Base-by-base conservation (phyloP, 257 asterid species). In the Scutellaria minor region DNA sequence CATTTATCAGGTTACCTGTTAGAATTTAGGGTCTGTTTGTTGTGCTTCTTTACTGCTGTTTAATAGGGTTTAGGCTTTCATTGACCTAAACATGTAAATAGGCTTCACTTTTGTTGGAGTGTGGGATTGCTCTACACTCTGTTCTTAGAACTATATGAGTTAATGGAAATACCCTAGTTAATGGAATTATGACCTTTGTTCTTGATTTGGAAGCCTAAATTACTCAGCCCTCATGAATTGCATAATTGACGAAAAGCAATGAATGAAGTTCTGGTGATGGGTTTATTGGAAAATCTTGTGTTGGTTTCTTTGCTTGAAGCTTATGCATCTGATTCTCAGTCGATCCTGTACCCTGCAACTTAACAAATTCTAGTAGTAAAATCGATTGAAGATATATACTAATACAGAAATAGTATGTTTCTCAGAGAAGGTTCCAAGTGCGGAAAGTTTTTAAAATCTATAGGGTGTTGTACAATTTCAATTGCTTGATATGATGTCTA, bases 11-110 rank as follows among this genome's bases (percentile, higher is more conserved):
- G 54, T 39, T 57, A 27, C 54, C 22, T 6, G 22, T 39, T 40
- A 11, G 45, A 22, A 9, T 27, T 52, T 44, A 50, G 77, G 42
- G 64, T 72, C 24, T 59, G 50, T 58, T 46, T 46, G 41, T 8
- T 35, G 20, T 7, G 37, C 15, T 50, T 72, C 9, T 40, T 27
- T 64, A 9, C 58, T 8, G 42, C 24, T 46, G 37, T 73, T 27
- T 44, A 52, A 63, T n/a, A 63, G 46, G 57, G 14, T 73, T 52
- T 12, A 1, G 13, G 39, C 7, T 6, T 54, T 42, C 9, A 54
- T 64, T 44, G 40, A 70, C 14, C 27, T 39, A 13, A 70, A 48
- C 69, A 39, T 8, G 9, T 20, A 6, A 5, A 3, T 31, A 45
- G 60, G 45, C 2, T 64, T 20, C 31, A 12, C 20, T 54, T 55